Conservation (phyloP, 75 land plant genomes). For the Cryptomeria japonica region DNA sequence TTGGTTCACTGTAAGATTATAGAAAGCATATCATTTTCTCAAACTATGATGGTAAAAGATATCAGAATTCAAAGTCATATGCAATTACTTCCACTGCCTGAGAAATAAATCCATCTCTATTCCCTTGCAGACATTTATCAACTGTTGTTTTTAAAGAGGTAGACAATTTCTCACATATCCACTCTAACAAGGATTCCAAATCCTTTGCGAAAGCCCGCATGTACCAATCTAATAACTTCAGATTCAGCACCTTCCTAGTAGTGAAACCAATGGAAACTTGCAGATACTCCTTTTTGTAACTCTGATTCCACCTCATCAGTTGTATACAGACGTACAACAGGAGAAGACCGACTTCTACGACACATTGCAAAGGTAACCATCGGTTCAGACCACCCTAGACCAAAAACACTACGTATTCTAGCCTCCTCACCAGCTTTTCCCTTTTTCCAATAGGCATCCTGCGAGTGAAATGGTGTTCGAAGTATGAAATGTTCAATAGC, state of each 20-base stretch:
- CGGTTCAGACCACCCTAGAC: conserved; percentile 93
- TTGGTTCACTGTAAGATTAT: not conserved
- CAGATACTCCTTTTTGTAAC: conserved; percentile 73
- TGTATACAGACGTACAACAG: conserved; percentile 96
- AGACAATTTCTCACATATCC: conserved; percentile 81
- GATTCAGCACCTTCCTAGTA: conserved; percentile 58
- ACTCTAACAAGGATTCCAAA: conserved; percentile 75
- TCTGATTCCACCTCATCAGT: conserved; percentile 64
- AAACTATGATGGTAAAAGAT: conserved; percentile 45
- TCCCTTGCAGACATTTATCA: conserved; percentile 59
- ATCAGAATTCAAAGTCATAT: conserved; percentile 85
- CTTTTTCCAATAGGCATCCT: conserved; percentile 49
- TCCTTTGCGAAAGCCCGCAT: conserved; percentile 94
- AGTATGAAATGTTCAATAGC: conserved; percentile 87
- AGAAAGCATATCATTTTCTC: not conserved
- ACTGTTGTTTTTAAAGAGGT: conserved; percentile 46
- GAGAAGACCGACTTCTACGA: conserved; percentile 95
- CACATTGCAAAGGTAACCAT: conserved; percentile 92
- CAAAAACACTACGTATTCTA: conserved; percentile 43
- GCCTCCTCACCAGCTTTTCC: conserved; percentile 34
- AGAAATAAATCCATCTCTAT: conserved; percentile 26
- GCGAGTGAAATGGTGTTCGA: conserved; percentile 68
- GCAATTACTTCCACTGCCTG: conserved; percentile 59
- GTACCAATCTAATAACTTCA: conserved; percentile 91
- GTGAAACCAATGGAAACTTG: conserved; percentile 78